phyloP scores from a whole-genome alignment of 176 grass and related monocot genomes.

The Hsuehochloa calcarea region DNA sequence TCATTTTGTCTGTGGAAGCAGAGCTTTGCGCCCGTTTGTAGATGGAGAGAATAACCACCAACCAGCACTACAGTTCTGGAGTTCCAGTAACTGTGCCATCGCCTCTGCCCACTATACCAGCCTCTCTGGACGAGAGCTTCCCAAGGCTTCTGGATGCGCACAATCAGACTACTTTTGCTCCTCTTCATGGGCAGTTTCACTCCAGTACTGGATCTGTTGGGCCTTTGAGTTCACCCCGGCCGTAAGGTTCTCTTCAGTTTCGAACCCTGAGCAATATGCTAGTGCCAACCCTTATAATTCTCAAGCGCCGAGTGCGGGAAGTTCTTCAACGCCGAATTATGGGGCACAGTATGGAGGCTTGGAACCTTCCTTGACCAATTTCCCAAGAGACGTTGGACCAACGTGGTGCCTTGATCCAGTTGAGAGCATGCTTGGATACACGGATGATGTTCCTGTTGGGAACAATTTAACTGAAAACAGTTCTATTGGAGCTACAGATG shows the following conservation, averaged over 20 bases:
- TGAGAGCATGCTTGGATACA: conserved; percentile 46
- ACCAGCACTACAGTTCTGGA: conserved; percentile 36
- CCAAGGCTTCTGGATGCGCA: conserved; percentile 37
- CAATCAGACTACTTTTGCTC: conserved; percentile 23
- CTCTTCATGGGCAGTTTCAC: conserved; percentile 31
- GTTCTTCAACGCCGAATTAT: conserved; percentile 33
- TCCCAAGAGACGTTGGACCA: conserved; percentile 46
- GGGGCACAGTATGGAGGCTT: conserved; percentile 43
- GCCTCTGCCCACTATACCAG: conserved; percentile 43
- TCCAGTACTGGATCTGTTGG: conserved; percentile 45
- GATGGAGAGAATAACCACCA: conserved; percentile 54
- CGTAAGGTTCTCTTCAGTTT: conserved; percentile 48
- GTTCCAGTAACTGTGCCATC: conserved; percentile 46
- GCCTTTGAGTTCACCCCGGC: conserved; percentile 34
- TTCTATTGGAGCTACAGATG: conserved; percentile 39
- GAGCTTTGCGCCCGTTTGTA: background rate
- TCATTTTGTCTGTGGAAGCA: background rate
- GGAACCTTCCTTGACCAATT: conserved; percentile 31
- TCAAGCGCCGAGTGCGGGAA: conserved; percentile 35
- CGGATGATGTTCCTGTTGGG: conserved; percentile 41
- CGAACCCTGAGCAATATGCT: conserved; percentile 30
- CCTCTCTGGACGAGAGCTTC: conserved; percentile 45
- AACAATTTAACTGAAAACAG: conserved; percentile 40
- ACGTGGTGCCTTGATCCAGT: conserved; percentile 50
- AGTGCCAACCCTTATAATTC: conserved; percentile 38